A percentile compares a stretch with the other conserved stretches of the same genome.
Conservation (phyloP, 2,329 filamentous ascomycete species). For the Cladosporium colombiae region DNA sequence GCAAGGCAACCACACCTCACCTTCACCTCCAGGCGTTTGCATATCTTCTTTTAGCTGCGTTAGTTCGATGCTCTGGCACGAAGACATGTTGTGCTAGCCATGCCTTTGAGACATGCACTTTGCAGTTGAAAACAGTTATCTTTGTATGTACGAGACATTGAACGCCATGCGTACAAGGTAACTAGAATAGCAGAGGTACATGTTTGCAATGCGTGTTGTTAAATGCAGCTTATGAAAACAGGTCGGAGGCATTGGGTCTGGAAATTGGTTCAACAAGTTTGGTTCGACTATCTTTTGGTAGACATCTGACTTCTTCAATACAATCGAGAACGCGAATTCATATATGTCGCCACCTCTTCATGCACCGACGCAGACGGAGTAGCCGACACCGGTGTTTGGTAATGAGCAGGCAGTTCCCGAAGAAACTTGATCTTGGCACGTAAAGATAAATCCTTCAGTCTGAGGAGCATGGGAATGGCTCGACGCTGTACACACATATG, state of each 20-base stretch:
- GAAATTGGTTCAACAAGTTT: neutral
- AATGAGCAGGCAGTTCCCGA: conserved; percentile 53
- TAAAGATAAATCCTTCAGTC: conserved; percentile 64
- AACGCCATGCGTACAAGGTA: neutral
- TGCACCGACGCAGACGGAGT: conserved; percentile 59
- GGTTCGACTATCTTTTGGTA: neutral
- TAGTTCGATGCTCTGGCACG: neutral
- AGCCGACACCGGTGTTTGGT: conserved; percentile 63
- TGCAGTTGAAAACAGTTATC: neutral
- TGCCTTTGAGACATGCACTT: neutral
- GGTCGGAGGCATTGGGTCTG: neutral
- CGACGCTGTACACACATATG: conserved; percentile 75
- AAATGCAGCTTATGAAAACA: neutral
- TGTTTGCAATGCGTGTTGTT: neutral
- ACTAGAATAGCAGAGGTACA: neutral
- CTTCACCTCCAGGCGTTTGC: neutral
- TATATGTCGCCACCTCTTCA: conserved; percentile 62
- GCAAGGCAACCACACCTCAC: neutral
- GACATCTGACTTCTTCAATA: too few species aligned
- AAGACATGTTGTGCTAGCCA: neutral
- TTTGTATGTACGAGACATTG: neutral
- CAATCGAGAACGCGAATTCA: neutral
- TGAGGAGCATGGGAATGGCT: conserved; percentile 58
- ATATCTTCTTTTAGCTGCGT: neutral
- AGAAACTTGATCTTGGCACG: conserved; percentile 61